Evolutionary conservation across 352 stramenopile species (phyloP), one percentile per base, ranked within the genome.

Genomic region (Globisporangium paroecandrum): DNA sequence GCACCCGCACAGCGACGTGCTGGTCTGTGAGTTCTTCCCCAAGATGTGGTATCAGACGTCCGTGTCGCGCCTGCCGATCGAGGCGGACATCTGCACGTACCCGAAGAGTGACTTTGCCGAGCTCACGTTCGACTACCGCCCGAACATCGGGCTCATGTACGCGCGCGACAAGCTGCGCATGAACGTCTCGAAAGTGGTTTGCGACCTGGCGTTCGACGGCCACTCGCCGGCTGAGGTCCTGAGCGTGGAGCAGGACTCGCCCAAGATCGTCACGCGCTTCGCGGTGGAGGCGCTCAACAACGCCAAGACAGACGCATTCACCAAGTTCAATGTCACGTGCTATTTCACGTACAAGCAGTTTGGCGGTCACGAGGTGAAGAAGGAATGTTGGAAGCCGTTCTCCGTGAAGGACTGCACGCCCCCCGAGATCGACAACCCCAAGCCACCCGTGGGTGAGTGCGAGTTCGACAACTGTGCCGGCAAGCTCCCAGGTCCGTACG

Each of bases 21-120:
- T 69, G 5, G 71, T 91, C 13, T 89, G 80, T 58, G 72, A 89
- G 15, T 70, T 77, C 20, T 89, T 90, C 56, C 63, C 69, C 49
- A 69, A 74, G n/a, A 88, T 91, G 83, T 91, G 81, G 81, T 91
- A 91, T 66, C 79, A 91, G 68, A 71, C 73, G 32, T 70, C 74
- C 18, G 69, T 77, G 15, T 77, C 74, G 54, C 72, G 69, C 32
- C 67, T 79, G 6, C 74, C 76, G 27, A 72, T 82, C 51, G 32
- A 53, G 1, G 62, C 55, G 29, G 55, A 66, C 8, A 77, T 90
- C 41, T 90, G 82, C 64, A 76, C 79, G 55, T 85, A 87, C 64
- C 70, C 71, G 18, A 65, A 79, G 32, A 90, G 80, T 27, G 79
- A 90, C 63, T 90, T 90, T 65, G 81, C 78, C 6, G 77, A 89